phyloP scores from a whole-genome alignment of 768 basidiomycete genomes.

The Obba rivulosa region DNA sequence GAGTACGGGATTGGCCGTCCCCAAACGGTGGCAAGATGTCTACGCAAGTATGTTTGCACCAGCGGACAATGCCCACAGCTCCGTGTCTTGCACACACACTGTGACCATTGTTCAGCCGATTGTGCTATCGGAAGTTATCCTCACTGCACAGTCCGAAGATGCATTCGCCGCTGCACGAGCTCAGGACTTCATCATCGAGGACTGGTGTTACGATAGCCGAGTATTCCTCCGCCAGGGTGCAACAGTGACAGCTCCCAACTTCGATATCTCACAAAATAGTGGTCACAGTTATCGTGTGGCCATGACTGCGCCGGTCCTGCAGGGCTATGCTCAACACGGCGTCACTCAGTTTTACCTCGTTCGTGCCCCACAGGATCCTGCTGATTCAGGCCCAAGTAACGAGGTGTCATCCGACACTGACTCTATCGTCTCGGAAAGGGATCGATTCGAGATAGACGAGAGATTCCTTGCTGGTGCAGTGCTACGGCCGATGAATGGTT shows the following conservation, averaged over 20 bases:
- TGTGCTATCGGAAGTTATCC: constrained; percentile 17
- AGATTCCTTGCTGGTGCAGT: constrained; percentile 59
- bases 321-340: constrained; percentile 51
- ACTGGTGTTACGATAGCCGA: constrained; percentile 16
- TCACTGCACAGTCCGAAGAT: constrained; percentile 19
- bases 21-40: constrained; percentile 11
- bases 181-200: constrained; percentile 14
- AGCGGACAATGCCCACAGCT: neutral
- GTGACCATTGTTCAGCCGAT: constrained; percentile 13
- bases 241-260: constrained; percentile 17
- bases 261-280: neutral
- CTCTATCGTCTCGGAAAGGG: constrained; percentile 4
- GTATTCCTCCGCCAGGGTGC: constrained; percentile 51
- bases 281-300: constrained; percentile 40
- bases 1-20: constrained; percentile 8
- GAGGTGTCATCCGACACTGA: constrained; percentile 6
- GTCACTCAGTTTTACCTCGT: constrained; percentile 40
- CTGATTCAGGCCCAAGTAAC: constrained; percentile 7
- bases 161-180: constrained; percentile 17
- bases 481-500: constrained; percentile 16
- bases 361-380: constrained; percentile 29
- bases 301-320: constrained; percentile 66
- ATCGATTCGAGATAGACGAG: constrained; percentile 63
- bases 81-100: constrained; percentile 1
- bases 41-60: constrained; percentile 8